phyloP scores from a whole-genome alignment of 352 stramenopile genomes.

The Globisporangium splendens region DNA sequence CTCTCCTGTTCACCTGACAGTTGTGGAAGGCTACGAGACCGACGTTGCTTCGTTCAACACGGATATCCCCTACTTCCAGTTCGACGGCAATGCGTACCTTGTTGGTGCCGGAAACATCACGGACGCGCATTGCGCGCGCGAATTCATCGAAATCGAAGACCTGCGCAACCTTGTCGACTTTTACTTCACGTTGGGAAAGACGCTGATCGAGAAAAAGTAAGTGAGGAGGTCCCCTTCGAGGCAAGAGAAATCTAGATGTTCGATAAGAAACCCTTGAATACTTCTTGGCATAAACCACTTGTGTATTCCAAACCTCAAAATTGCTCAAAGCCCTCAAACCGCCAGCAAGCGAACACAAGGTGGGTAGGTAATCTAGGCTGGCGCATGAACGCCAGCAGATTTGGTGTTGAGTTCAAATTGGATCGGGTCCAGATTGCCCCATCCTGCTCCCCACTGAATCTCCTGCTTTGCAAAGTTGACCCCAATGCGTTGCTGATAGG shows the following conservation, averaged over 20 bases:
- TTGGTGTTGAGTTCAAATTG: conserved; percentile 43
- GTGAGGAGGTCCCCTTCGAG: not conserved
- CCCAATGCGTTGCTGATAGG: conserved; percentile 50
- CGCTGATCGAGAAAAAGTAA: conserved; percentile 54
- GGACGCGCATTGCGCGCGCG: conserved; percentile 65
- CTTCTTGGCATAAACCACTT: not conserved
- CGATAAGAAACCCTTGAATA: not conserved
- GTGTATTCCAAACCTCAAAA: too few species aligned
- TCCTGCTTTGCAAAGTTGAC: conserved; percentile 35
- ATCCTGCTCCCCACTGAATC: conserved; percentile 55
- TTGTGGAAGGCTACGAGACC: conserved; percentile 82
- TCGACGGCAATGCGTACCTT: conserved; percentile 74
- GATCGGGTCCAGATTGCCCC: conserved; percentile 58
- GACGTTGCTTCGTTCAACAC: conserved; percentile 87
- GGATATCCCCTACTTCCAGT: conserved; percentile 87
- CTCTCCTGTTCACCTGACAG: conserved; percentile 68
- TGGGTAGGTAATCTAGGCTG: not conserved
- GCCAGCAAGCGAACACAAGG: not conserved
- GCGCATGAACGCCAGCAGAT: not conserved
- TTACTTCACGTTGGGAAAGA: conserved; percentile 70
- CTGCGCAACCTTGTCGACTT: conserved; percentile 58
- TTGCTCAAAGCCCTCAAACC: too few species aligned
- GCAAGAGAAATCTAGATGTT: not conserved
- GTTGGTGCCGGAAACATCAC: conserved; percentile 74
- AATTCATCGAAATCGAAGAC: conserved; percentile 72